phyloP scores from a whole-genome alignment of 2,329 filamentous ascomycete species.

The Xylaria sp. region DNA sequence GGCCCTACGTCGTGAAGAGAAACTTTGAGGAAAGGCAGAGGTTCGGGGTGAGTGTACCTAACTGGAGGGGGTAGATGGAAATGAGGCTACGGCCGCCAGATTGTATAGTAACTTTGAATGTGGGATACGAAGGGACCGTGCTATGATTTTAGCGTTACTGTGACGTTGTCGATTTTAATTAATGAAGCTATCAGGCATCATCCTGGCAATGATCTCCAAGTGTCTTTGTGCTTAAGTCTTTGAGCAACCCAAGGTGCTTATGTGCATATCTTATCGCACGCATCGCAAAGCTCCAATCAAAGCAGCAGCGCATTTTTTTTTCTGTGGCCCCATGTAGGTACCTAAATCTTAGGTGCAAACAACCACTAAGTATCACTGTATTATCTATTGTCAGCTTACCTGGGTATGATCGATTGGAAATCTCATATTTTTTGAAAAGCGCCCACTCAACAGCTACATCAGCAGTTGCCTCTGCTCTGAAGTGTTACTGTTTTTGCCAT shows the following conservation, averaged over 20 bases:
- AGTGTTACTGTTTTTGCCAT: constrained; percentile 43
- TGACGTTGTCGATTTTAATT: constrained; percentile 1
- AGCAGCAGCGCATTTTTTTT: constrained; percentile 23
- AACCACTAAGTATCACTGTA: not conserved
- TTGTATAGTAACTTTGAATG: constrained; percentile 2
- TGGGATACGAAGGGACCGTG: not conserved
- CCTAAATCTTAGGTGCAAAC: not conserved
- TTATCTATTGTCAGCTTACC: not conserved
- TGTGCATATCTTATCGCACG: constrained; percentile 35
- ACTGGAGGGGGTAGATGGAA: constrained; percentile 31
- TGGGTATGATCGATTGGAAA: not conserved
- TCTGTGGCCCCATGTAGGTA: not conserved
- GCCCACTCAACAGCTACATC: not conserved
- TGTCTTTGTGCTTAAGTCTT: not conserved
- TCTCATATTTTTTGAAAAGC: not conserved
- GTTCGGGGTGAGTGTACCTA: constrained; percentile 38
- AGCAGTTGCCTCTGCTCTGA: constrained; percentile 19
- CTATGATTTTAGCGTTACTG: not conserved
- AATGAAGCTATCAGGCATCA: constrained; percentile 3
- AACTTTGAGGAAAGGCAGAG: constrained; percentile 34
- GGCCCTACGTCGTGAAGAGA: constrained; percentile 35
- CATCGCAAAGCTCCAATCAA: constrained; percentile 9
- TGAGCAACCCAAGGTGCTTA: constrained; percentile 2
- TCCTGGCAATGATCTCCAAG: constrained; percentile 1
- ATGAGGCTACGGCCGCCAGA: not conserved